Evolutionary conservation across 1,284 basidiomycete genomes (phyloP), one percentile per base, ranked within the genome.

Genomic region (Microbotryum violaceum): DNA sequence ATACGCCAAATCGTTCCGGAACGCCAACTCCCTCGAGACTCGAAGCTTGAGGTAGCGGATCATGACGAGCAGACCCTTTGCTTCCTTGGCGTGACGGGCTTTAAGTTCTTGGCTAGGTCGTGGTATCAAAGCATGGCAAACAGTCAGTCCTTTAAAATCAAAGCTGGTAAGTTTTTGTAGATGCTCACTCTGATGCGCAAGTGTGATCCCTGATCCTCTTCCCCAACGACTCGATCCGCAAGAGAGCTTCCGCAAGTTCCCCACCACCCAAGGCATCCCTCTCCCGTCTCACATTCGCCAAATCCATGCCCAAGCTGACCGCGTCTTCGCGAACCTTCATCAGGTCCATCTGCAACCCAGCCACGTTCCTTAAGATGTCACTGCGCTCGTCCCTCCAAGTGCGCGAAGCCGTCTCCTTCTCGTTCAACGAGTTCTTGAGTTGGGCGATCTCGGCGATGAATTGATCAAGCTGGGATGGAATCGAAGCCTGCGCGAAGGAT

Each of bases 41-140:
- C 91, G 91, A 53, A 88, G 86, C 75, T 97, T 94, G 66, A 97
- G 81, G 76, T 97, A 97, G 54, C 82, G 82, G 66, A 97, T 92
- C 74, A 96, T 88, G 4, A 89, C 82, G 61, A 93, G 82, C 23
- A 93, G 78, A 16, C 90, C 91, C 73, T 91, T 91, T 77, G 87
- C 88, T 75, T 93, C 90, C 64, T 83, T 82, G 62, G 85, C 87
- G 74, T 93, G 89, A 72, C 84, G 83, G 4, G 77, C 58, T 37
- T 64, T 56, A 21, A 70, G 56, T 27, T 57, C 60, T 46, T 52
- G 58, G 0, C 73, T 72, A 6, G 76, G 46, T 20, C 0, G 18
- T n/a, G 16, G 8, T 9, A 12, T 27, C 49, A 8, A 5, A 16
- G 3, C 16, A 6, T 14, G 37, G n/a, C 18, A n/a, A 6, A 29